phyloP scores from a whole-genome alignment of 495 filamentous ascomycete species.

The Xylaria longipes region DNA sequence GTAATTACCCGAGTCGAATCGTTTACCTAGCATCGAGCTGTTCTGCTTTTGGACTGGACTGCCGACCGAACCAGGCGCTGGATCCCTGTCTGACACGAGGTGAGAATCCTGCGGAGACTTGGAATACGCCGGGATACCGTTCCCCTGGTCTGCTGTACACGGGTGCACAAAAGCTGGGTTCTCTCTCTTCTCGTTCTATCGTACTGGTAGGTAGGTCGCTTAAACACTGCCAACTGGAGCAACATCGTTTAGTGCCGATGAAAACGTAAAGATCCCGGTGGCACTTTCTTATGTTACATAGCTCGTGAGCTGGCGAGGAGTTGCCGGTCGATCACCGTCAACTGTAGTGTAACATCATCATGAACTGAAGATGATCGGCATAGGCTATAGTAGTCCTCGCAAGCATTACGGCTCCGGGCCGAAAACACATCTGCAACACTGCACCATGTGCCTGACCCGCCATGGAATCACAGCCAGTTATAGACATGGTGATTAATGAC shows the following conservation, averaged over 20 bases:
- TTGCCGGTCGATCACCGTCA: constrained; percentile 19
- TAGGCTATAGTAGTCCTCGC: neutral
- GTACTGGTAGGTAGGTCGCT: neutral
- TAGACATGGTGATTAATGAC: neutral
- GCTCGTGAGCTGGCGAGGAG: neutral
- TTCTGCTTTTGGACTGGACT: constrained; percentile 25
- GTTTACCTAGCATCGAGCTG: neutral
- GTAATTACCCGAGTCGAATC: constrained; percentile 6
- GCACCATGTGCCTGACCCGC: neutral
- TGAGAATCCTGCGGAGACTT: constrained; percentile 25
- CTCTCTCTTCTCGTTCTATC: neutral
- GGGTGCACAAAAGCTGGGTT: constrained; percentile 10
- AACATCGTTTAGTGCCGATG: constrained; percentile 10
- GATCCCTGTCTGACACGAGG: constrained; percentile 31
- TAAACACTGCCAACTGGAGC: constrained; percentile 9
- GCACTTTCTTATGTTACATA: constrained; percentile 4
- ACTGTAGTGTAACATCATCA: constrained; percentile 1
- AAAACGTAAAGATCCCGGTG: neutral
- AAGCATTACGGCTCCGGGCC: constrained; percentile 18
- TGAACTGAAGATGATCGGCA: neutral
- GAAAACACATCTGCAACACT: constrained; percentile 8
- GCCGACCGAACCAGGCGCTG: constrained; percentile 20
- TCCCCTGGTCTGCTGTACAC: constrained; percentile 20
- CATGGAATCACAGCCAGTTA: neutral
- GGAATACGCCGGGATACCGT: neutral